Percentiles rank a stretch among this genome's conserved stretches.
phyloP scores from a whole-genome alignment of 371 early-diverging fungal genomes.

The Encephalitozoon romaleae region DNA sequence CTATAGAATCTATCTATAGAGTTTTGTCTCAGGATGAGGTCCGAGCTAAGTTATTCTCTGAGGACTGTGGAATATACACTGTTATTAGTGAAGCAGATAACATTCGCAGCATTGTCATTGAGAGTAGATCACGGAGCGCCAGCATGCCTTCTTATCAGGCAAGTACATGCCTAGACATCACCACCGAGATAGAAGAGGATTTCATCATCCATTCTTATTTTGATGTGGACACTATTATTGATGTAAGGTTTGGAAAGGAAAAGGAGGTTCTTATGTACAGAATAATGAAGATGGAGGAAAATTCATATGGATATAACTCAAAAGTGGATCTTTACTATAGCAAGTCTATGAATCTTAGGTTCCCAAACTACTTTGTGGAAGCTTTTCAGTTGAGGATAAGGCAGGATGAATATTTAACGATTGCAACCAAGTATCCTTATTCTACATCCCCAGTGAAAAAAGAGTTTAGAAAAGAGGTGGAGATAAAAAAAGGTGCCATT shows the following conservation, averaged over 20 bases:
- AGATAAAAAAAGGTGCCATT: conserved; percentile 4
- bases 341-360: background rate
- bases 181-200: background rate
- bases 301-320: background rate
- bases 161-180: background rate
- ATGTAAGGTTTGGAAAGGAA: conserved; percentile 4
- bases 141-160: background rate
- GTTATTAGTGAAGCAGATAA: background rate
- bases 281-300: background rate
- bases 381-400: conserved; percentile 16
- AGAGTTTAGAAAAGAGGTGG: conserved; percentile 11
- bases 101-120: background rate
- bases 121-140: background rate
- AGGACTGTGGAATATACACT: conserved; percentile 1
- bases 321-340: conserved; percentile 1
- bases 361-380: conserved; percentile 31
- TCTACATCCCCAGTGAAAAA: background rate
- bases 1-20: background rate
- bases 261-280: background rate
- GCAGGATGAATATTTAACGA: conserved; percentile 10
- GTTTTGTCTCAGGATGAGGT: background rate
- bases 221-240: background rate
- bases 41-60: conserved; percentile 11
- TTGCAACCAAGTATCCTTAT: background rate
- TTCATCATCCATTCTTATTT: conserved; percentile 17